Evolutionary conservation across 306 rosid species (phyloP).

Genomic region (Mucuna pruriens): DNA sequence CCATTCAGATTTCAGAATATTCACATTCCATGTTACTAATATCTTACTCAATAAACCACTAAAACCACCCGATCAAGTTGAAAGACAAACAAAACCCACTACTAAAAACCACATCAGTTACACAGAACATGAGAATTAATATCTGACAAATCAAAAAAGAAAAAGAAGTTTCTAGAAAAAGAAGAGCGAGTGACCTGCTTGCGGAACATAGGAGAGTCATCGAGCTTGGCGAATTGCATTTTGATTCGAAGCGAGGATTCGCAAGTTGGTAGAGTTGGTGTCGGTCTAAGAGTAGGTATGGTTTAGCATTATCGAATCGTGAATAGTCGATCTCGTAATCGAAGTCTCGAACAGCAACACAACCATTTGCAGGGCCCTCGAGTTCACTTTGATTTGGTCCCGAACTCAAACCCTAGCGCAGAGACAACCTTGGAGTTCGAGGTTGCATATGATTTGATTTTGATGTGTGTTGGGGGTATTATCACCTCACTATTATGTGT

Average conservation of each 20-base stretch:
- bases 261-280: not conserved
- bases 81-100: conserved; percentile 16
- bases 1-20: conserved; percentile 34
- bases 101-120: conserved; percentile 12
- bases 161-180: not conserved
- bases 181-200: conserved; percentile 73
- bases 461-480: conserved; percentile 29
- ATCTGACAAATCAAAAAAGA: not conserved
- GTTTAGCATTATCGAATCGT: conserved; percentile 27
- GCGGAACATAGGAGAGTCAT: conserved; percentile 99
- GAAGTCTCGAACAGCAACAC: not conserved
- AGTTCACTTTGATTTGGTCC: conserved; percentile 9
- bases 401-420: conserved; percentile 39
- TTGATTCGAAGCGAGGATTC: conserved; percentile 32
- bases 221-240: conserved; percentile 98
- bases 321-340: conserved; percentile 52
- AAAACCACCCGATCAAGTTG: conserved; percentile 32
- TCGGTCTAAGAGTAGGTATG: conserved; percentile 12
- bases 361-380: conserved; percentile 29
- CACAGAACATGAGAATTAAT: conserved; percentile 7
- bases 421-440: conserved; percentile 44
- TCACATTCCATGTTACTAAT: conserved; percentile 29
- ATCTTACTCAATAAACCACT: not conserved
- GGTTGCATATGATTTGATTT: conserved; percentile 38
- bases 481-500: not conserved